phyloP scores from a whole-genome alignment of 2,329 filamentous ascomycete genomes.

The Achaetomium macrosporum region DNA sequence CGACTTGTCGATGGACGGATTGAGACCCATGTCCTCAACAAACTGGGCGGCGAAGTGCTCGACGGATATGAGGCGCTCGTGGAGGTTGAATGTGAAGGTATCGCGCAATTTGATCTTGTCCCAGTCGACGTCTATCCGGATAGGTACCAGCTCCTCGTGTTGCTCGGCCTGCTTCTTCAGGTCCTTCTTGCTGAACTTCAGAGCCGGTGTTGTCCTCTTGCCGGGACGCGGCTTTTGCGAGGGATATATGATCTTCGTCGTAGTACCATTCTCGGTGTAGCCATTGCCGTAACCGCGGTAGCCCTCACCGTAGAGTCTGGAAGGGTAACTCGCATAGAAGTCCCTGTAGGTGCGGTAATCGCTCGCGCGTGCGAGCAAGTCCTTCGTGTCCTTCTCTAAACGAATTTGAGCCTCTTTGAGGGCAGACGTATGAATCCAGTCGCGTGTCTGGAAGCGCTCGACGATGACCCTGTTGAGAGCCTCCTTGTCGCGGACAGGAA shows the following conservation, averaged over 20 bases:
- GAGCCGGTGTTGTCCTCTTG: constrained; percentile 63
- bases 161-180: constrained; percentile 82
- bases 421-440: constrained; percentile 49
- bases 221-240: constrained; percentile 69
- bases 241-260: constrained; percentile 73
- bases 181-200: constrained; percentile 74
- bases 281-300: constrained; percentile 89
- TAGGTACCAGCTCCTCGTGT: constrained; percentile 83
- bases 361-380: constrained; percentile 61
- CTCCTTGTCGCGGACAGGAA: constrained; percentile 45
- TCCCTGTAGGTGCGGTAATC: constrained; percentile 61
- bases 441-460: constrained; percentile 49
- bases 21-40: constrained; percentile 82
- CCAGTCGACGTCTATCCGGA: constrained; percentile 88
- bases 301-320: constrained; percentile 61
- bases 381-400: constrained; percentile 51
- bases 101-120: constrained; percentile 94
- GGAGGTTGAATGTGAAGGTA: constrained; percentile 97
- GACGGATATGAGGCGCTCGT: constrained; percentile 75
- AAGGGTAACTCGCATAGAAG: constrained; percentile 50
- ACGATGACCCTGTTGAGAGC: constrained; percentile 49
- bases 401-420: constrained; percentile 47
- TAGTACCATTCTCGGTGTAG: constrained; percentile 64
- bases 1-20: constrained; percentile 62
- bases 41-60: constrained; percentile 84